Evolutionary conservation across 1,284 basidiomycete genomes (phyloP).

Genomic region (Ceratobasidium sp.): DNA sequence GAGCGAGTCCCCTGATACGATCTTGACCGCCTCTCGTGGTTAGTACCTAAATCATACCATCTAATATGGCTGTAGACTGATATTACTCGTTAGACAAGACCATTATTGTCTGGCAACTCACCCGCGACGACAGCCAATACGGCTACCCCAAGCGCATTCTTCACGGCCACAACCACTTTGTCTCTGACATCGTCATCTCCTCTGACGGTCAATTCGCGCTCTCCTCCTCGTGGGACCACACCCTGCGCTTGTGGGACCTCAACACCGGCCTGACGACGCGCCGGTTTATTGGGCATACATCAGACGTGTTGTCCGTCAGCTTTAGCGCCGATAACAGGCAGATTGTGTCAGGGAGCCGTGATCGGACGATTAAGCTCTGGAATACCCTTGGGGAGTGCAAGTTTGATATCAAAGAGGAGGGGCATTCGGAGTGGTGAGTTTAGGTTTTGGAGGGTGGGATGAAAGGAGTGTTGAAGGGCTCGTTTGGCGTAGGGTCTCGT

Average conservation of each 20-base stretch:
- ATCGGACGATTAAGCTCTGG: constrained; percentile 99
- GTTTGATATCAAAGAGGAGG: constrained; percentile 99
- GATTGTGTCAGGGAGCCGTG: constrained; percentile 98
- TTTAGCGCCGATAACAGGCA: constrained; percentile 98
- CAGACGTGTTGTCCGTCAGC: constrained; percentile 97
- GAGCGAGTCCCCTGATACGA: constrained; percentile 96
- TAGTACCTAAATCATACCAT: too few relatives aligned
- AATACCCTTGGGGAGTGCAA: constrained; percentile 99
- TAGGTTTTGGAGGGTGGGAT: constrained; percentile 1
- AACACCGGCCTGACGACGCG: constrained; percentile 95
- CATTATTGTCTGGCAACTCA: constrained; percentile 99
- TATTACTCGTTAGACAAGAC: constrained; percentile 84
- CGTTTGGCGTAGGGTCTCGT: constrained; percentile 81
- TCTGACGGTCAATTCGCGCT: constrained; percentile 99
- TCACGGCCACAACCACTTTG: constrained; percentile 99
- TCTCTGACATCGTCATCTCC: constrained; percentile 98
- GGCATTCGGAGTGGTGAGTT: constrained; percentile 91
- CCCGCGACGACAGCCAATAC: constrained; percentile 89
- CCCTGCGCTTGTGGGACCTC: constrained; percentile 98
- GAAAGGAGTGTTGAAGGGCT: constrained; percentile 7
- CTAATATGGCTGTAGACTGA: constrained; percentile 42
- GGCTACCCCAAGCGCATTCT: constrained; percentile 98
- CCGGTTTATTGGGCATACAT: constrained; percentile 98
- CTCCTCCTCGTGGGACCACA: constrained; percentile 99
- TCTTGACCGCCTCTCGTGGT: constrained; percentile 97